phyloP scores from a whole-genome alignment of 1,284 basidiomycete species.

The Malassezia furfur region DNA sequence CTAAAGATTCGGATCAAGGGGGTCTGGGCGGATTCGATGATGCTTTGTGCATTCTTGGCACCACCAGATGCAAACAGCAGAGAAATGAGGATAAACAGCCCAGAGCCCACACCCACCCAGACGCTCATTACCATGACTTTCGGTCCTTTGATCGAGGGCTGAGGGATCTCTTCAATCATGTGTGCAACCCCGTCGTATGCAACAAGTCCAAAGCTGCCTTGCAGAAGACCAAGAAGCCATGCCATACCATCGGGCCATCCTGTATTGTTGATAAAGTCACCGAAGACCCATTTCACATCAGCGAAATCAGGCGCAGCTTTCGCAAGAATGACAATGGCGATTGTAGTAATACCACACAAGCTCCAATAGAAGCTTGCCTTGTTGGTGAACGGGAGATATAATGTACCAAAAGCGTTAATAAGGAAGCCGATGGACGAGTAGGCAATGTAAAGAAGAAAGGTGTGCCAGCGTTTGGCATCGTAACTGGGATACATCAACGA shows the following conservation, averaged over 20 bases:
- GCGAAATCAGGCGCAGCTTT: constrained; percentile 48
- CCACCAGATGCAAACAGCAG: constrained; percentile 56
- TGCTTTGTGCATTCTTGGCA: constrained; percentile 55
- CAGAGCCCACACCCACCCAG: constrained; percentile 57
- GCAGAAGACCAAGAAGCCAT: constrained; percentile 51
- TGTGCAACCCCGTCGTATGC: constrained; percentile 41
- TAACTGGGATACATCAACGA: constrained; percentile 46
- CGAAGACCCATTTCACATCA: constrained; percentile 49
- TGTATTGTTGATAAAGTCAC: constrained; percentile 49
- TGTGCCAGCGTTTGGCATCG: constrained; percentile 30
- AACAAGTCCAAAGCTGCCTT: constrained; percentile 50
- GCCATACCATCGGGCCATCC: constrained; percentile 52
- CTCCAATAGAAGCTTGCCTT: background rate
- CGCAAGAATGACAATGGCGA: constrained; percentile 48
- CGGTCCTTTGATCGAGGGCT: constrained; percentile 56
- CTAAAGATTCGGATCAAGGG: constrained; percentile 62
- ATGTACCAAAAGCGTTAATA: background rate
- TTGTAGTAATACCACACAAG: background rate
- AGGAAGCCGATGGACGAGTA: constrained; percentile 27
- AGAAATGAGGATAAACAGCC: constrained; percentile 60
- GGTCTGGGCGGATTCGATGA: constrained; percentile 56
- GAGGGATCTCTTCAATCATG: constrained; percentile 59
- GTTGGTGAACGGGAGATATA: background rate
- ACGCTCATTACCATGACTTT: constrained; percentile 58
- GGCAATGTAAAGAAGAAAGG: constrained; percentile 34